Base-by-base conservation (phyloP, 2,329 filamentous ascomycete genomes). In the Chrysosporium queenslandicum region DNA sequence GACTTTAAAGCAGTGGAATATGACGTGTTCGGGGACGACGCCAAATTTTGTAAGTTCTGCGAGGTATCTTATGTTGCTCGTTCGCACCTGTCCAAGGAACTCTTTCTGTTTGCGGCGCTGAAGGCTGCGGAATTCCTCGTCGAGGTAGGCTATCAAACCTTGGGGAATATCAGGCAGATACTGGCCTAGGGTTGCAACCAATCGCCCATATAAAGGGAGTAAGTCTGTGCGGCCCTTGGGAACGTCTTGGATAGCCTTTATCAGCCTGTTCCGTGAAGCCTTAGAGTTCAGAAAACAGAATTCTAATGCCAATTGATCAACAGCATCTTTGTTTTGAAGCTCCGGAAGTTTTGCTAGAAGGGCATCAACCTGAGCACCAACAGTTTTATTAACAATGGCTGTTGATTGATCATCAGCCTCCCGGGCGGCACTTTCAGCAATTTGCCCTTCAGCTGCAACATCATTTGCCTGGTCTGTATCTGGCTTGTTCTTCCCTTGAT, bases 281-380 rank as follows among this genome's bases (percentile, higher is more conserved):
- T 98, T 98, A 0, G 92, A 98, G 67, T 98, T 98, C 55, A 98
- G 76, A 63, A 96, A 98, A 71, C 92, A 97, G 65, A 98, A 98
- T 63, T 97, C 91, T 56, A 96, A 85, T 6, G 94, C 92, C 43
- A 87, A 83, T 66, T 96, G 85, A 64, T 98, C 92, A 51, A 96
- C 87, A 47, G 82, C 76, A 47, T 98, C 94, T 64, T 96, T 97
- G 63, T 80, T 91, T 34, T 87, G 91, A 49, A 98, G 74, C 56
- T 97, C 91, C 0, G 90, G 89, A n/a, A 98, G 77, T 20, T 88
- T 83, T 20, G 88, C 79, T 27, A 98, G 75, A 36, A 98, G 76
- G 14, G 88, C 86, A 67, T 98, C 94, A 2, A 98, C 92, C 67
- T 98, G 92, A 2, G 92, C 91, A 46, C 92, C 92, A 54, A 97